These are phyloP conservation scores for Hyphopichia khmerensis DNA, from an alignment of 1,139 yeast species.

Conservation along the genomic window DNA sequence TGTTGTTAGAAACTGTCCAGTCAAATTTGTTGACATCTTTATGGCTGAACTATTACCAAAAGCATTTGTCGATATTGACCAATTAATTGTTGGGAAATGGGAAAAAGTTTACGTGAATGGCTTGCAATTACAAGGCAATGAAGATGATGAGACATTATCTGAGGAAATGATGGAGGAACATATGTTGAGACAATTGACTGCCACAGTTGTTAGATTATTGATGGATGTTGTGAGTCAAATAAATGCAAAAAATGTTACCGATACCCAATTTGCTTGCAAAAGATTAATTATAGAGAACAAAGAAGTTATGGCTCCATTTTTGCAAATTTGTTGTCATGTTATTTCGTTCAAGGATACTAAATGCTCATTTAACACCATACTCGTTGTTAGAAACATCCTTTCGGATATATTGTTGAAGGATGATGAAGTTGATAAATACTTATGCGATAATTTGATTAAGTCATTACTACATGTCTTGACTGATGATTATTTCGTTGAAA, in stretches of 20 bases:
- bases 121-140: slow-evolving; percentile 65
- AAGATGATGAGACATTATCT: slow-evolving; percentile 80
- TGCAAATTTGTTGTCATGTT: slow-evolving; percentile 73
- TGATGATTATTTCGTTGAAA: slow-evolving; percentile 80
- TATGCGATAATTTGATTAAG: slow-evolving; percentile 57
- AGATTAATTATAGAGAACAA: slow-evolving; percentile 63
- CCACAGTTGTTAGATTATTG: slow-evolving; percentile 84
- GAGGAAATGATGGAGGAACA: slow-evolving; percentile 99
- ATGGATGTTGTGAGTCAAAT: slow-evolving; percentile 87
- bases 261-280: slow-evolving; percentile 65
- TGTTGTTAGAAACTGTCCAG: slow-evolving; percentile 86
- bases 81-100: slow-evolving; percentile 73
- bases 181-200: slow-evolving; percentile 86
- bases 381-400: slow-evolving; percentile 71
- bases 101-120: slow-evolving; percentile 66
- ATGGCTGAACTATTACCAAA: slow-evolving; percentile 78
- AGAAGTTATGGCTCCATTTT: slow-evolving; percentile 73
- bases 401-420: slow-evolving; percentile 67
- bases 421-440: slow-evolving; percentile 74
- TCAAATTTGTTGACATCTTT: slow-evolving; percentile 61
- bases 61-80: slow-evolving; percentile 70
- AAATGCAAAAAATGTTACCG: slow-evolving; percentile 44
- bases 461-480: slow-evolving; percentile 54
- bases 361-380: slow-evolving; percentile 86
- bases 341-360: slow-evolving; percentile 84